Evolutionary conservation across 176 grass and related monocot species (phyloP).

Genomic region (Zea mays): Zm-B73-REFERENCE-NAM-5.0 NC_050096.1:209456001-209456500

Average conservation of each 20-base stretch:
- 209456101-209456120: not conserved
- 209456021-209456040: not conserved
- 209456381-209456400: not conserved
- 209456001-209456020: not conserved
- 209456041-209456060: not conserved
- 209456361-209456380: not conserved
- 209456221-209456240: not conserved
- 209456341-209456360: not conserved
- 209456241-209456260: not conserved
- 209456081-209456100: not conserved
- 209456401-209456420: not conserved
- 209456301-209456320: not conserved
- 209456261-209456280: not conserved
- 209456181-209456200: not conserved
- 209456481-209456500: not conserved
- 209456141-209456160: not conserved
- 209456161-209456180: not conserved
- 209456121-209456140: not conserved
- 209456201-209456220: not conserved
- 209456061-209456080: not conserved
- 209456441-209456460: not conserved
- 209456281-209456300: not conserved
- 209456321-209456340: not conserved
- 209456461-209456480: not conserved
- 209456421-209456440: not conserved